phyloP scores from a whole-genome alignment of 768 basidiomycete species.

The Lactarius quietus region DNA sequence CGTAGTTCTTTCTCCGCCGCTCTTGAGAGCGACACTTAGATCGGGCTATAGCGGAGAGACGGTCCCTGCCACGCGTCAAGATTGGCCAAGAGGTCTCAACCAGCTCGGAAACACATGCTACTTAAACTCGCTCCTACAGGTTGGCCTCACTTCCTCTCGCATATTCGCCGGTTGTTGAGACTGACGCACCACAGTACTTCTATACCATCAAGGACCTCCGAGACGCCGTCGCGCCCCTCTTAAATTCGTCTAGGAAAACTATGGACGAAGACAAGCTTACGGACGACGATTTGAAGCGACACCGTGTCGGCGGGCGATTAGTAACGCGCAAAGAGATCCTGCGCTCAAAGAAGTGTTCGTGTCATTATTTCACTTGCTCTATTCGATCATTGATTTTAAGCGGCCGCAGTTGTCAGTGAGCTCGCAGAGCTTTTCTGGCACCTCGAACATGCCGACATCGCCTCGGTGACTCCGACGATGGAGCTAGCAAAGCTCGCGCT shows the following conservation, averaged over 20 bases:
- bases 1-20: constrained; percentile 33
- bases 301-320: constrained; percentile 83
- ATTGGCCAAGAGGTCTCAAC: constrained; percentile 81
- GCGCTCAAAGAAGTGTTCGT: constrained; percentile 76
- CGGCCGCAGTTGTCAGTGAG: constrained; percentile 66
- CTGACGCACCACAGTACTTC: constrained; percentile 61
- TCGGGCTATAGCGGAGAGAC: constrained; percentile 57
- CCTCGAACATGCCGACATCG: constrained; percentile 59
- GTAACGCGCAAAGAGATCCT: constrained; percentile 79
- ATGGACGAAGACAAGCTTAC: constrained; percentile 66
- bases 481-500: constrained; percentile 90
- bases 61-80: constrained; percentile 48
- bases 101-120: constrained; percentile 90
- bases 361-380: neutral
- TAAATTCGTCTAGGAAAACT: constrained; percentile 49
- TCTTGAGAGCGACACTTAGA: neutral
- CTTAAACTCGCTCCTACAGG: constrained; percentile 75
- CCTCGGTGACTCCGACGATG: constrained; percentile 76
- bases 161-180: neutral
- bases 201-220: constrained; percentile 93
- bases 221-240: constrained; percentile 63
- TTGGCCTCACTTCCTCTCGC: constrained; percentile 32
- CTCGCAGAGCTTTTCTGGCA: constrained; percentile 76
- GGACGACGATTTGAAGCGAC: constrained; percentile 77
- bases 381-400: constrained; percentile 13